Percentiles rank a stretch among this genome's conserved stretches.
These are phyloP conservation scores for Sclerotinia sclerotiorum DNA, from an alignment of 2,329 filamentous ascomycete species.

Conservation along the genomic window DNA sequence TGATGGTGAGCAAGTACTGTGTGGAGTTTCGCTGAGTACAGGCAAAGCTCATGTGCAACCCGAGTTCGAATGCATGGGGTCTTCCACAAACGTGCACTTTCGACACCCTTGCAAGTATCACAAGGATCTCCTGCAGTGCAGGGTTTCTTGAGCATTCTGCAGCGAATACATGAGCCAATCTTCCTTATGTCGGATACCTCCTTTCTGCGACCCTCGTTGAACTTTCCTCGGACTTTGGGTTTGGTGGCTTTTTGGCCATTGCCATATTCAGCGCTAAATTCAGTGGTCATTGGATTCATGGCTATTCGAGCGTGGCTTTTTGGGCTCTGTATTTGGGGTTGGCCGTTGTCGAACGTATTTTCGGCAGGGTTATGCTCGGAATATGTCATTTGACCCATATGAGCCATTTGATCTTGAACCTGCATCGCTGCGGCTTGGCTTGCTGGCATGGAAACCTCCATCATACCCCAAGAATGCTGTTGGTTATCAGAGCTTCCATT, in stretches of 20 bases:
- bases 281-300: conserved; percentile 37
- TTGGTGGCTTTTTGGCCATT: conserved; percentile 37
- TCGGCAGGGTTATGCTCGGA: conserved; percentile 29
- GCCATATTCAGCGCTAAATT: conserved; percentile 41
- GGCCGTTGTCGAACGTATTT: conserved; percentile 20
- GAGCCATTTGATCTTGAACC: conserved; percentile 17
- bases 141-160: conserved; percentile 64
- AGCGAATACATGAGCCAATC: conserved; percentile 64
- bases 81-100: conserved; percentile 64
- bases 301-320: conserved; percentile 31
- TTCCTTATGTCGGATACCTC: conserved; percentile 66
- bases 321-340: conserved; percentile 14
- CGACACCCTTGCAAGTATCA: conserved; percentile 61
- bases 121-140: conserved; percentile 65
- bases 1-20: conserved; percentile 61
- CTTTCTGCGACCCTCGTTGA: conserved; percentile 58
- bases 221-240: conserved; percentile 55
- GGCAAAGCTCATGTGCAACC: conserved; percentile 59
- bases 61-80: conserved; percentile 62
- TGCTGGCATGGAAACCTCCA: conserved; percentile 27
- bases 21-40: conserved; percentile 64
- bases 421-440: conserved; percentile 17
- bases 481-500: conserved; percentile 29
- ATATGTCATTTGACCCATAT: conserved; percentile 29
- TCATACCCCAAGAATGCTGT: conserved; percentile 36